Percentiles rank a stretch among this genome's conserved stretches.
These are phyloP conservation scores for Boletus fagicola DNA, from an alignment of 768 basidiomycete genomes.

Conservation along the genomic window DNA sequence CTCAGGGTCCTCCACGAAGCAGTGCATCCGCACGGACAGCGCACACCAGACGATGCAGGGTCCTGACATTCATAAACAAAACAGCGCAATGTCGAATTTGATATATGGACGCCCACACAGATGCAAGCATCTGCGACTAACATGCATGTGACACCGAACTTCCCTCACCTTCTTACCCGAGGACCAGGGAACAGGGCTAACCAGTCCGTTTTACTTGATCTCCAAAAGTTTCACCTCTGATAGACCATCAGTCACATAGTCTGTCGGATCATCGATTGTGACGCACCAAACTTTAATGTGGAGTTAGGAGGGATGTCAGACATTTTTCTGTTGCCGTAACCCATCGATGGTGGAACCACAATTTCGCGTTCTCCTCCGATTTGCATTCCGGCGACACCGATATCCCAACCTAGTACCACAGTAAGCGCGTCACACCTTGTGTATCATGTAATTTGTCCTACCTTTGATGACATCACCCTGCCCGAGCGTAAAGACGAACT, in stretches of 20 bases:
- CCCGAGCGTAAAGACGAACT: constrained; percentile 81
- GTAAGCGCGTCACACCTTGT: constrained; percentile 2
- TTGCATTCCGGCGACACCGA: constrained; percentile 91
- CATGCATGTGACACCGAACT: constrained; percentile 16
- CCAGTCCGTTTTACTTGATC: constrained; percentile 49
- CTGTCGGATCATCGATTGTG: not conserved
- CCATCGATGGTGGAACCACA: constrained; percentile 68
- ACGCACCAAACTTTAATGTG: constrained; percentile 78
- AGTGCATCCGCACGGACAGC: constrained; percentile 26
- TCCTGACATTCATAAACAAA: constrained; percentile 15
- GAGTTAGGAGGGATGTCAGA: constrained; percentile 73
- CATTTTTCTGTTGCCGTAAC: constrained; percentile 64
- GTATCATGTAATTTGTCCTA: constrained; percentile 25
- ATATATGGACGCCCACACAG: constrained; percentile 25
- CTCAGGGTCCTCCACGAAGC: constrained; percentile 25
- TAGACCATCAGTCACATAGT: constrained; percentile 12
- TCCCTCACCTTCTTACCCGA: constrained; percentile 7
- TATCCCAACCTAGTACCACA: constrained; percentile 70
- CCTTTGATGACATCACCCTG: constrained; percentile 92
- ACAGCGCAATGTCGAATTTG: constrained; percentile 26
- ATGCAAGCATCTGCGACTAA: constrained; percentile 18
- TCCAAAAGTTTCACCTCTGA: constrained; percentile 71
- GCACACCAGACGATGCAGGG: constrained; percentile 24
- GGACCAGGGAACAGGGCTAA: constrained; percentile 11
- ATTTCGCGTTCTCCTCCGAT: constrained; percentile 84